Percentiles rank a stretch among this genome's conserved stretches.
phyloP scores from a whole-genome alignment of 305 asterid genomes.

The Ilex paraguariensis region DNA sequence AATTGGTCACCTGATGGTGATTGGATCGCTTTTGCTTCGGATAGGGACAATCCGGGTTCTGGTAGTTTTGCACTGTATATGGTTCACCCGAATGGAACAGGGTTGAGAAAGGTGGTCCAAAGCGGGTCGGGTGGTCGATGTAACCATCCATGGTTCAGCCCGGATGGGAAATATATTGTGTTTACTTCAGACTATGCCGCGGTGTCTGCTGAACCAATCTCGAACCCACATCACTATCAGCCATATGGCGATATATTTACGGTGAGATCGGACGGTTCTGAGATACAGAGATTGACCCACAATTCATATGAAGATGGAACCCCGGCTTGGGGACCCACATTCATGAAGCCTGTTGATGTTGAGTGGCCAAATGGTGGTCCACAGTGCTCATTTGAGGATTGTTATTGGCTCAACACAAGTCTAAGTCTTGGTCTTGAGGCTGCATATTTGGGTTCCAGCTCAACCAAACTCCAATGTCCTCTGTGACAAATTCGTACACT shows the following conservation, averaged over 20 bases:
- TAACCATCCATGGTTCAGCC: constrained; percentile 91
- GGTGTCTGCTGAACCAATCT: constrained; percentile 83
- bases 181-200: constrained; percentile 79
- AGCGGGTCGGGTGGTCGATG: constrained; percentile 80
- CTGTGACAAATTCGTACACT: no score
- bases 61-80: constrained; percentile 67
- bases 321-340: constrained; percentile 75
- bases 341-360: constrained; percentile 29
- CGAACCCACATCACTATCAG: constrained; percentile 78
- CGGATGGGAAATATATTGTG: constrained; percentile 63
- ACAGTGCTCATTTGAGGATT: constrained; percentile 63
- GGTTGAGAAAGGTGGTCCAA: constrained; percentile 64
- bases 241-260: constrained; percentile 86
- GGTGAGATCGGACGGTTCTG: constrained; percentile 62
- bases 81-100: constrained; percentile 80
- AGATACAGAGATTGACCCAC: constrained; percentile 57
- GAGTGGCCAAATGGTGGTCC: constrained; percentile 52
- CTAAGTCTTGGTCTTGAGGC: constrained; percentile 1
- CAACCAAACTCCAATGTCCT: no score
- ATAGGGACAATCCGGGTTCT: constrained; percentile 65
- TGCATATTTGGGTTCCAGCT: no score
- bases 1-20: constrained; percentile 88
- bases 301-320: constrained; percentile 91
- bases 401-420: constrained; percentile 56
- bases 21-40: constrained; percentile 82